phyloP scores from a whole-genome alignment of 345 rosid species.

The Brassica incana region DNA sequence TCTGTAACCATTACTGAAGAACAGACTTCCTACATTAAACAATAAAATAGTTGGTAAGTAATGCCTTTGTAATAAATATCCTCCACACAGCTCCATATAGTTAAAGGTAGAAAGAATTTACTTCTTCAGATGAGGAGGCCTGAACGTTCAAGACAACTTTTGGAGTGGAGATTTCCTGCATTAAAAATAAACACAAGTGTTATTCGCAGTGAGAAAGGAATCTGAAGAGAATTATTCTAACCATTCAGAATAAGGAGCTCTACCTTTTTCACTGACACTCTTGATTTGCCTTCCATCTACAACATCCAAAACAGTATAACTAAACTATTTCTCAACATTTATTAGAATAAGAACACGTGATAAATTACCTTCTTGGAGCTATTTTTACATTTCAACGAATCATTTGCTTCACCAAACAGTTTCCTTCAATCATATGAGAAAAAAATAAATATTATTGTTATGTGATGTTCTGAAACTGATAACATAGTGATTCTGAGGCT shows the following conservation, averaged over 20 bases:
- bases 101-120: slow-evolving; percentile 22
- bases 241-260: not conserved
- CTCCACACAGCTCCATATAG: not conserved
- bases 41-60: slow-evolving; percentile 16
- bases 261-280: slow-evolving; percentile 14
- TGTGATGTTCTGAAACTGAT: slow-evolving; percentile 2
- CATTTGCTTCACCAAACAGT: slow-evolving; percentile 49
- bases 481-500: not conserved
- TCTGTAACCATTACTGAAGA: slow-evolving; percentile 14
- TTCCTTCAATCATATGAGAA: slow-evolving; percentile 48
- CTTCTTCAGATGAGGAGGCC: slow-evolving; percentile 38
- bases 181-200: not conserved
- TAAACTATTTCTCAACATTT: not conserved
- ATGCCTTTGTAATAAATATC: not conserved
- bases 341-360: not conserved
- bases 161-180: slow-evolving; percentile 44
- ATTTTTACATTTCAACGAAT: slow-evolving; percentile 38
- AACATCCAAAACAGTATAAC: slow-evolving; percentile 17
- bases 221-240: not conserved
- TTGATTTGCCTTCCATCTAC: slow-evolving; percentile 29
- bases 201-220: not conserved
- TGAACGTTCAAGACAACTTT: slow-evolving; percentile 36
- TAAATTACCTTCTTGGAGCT: slow-evolving; percentile 53
- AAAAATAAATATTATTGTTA: not conserved
- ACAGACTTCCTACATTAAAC: slow-evolving; percentile 18